Evolutionary conservation across 441 rosid species (phyloP), one percentile per base, ranked within the genome.

Genomic region (Brassica balearica): DNA sequence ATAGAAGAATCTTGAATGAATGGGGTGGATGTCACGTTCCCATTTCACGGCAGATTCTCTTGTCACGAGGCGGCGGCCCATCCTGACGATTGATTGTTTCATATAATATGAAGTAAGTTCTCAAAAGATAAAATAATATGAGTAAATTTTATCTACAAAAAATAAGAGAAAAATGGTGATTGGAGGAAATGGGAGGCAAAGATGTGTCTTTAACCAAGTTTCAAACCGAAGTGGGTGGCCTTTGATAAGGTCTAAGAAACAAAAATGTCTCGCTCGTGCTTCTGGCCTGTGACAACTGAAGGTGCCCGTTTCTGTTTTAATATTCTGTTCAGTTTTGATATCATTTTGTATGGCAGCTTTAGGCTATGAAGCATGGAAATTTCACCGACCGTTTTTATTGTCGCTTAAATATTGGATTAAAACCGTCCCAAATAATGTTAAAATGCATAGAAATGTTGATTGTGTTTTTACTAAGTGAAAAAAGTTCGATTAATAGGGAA

Each of bases 151-250:
- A 59, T 12, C 20, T 55, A 58, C 34, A 19, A 8, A 17, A 38
- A 19, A 68, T 7, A 60, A 22, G 2, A 19, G 60, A 79, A 79
- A 74, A 69, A 19, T 27, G 4, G 48, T 5, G 79, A 80, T 80
- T 80, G 82, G 82, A 64, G 63, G 72, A 74, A 70, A 70, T 56
- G 68, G 59, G 79, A 46, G 82, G 82, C 75, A 27, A 41, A 74
- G 75, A 74, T 5, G 1, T 64, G 79, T 69, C 72, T 79, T 68
- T 25, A 69, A 64, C 11, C 72, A 64, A 79, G 29, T 27, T 74
- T 62, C 6, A 34, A 67, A 53, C 36, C 11, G 38, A 79, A 53
- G n/a, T 60, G 74, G 71, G 15, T 67, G 82, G 75, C 76, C 65
- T 41, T 80, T 74, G 82, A 65, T 43, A 70, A 74, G 76, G 65